These are phyloP conservation scores for Ephemerocybe angulata DNA, from an alignment of 768 basidiomycete species.

Conservation along the genomic window DNA sequence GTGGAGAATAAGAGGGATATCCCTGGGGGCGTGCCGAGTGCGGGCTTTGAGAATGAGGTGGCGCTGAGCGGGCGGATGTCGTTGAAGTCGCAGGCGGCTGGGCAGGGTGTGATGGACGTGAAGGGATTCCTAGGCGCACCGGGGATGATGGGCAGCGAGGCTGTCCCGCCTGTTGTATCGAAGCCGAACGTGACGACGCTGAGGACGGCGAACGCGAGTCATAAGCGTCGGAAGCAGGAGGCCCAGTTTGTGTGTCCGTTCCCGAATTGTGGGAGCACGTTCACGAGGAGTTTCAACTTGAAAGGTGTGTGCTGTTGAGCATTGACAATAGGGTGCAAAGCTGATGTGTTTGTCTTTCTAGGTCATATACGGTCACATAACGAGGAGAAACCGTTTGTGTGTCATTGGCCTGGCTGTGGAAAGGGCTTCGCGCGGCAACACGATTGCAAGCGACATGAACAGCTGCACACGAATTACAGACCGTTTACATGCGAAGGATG, in stretches of 20 bases:
- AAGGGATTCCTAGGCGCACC: slow-evolving; percentile 6
- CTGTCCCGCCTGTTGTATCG: slow-evolving; percentile 28
- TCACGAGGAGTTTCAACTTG: slow-evolving; percentile 90
- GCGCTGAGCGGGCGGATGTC: slow-evolving; percentile 22
- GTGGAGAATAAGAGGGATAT: slow-evolving; percentile 3
- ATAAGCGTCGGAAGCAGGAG: slow-evolving; percentile 81
- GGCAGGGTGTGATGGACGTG: not conserved
- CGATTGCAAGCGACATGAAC: slow-evolving; percentile 95
- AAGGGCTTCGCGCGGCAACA: slow-evolving; percentile 94
- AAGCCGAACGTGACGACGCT: slow-evolving; percentile 90
- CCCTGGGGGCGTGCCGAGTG: slow-evolving; percentile 21
- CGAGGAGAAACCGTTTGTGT: slow-evolving; percentile 92
- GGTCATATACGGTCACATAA: slow-evolving; percentile 94
- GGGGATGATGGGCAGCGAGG: slow-evolving; percentile 1
- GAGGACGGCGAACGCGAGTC: slow-evolving; percentile 83
- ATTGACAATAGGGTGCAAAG: not conserved
- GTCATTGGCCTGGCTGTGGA: slow-evolving; percentile 91
- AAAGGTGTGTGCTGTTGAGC: slow-evolving; percentile 54
- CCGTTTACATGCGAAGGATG: slow-evolving; percentile 94
- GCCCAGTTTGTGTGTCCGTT: slow-evolving; percentile 84
- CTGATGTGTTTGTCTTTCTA: slow-evolving; percentile 22
- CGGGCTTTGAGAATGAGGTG: slow-evolving; percentile 27
- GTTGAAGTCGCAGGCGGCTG: not conserved
- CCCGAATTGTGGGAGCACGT: slow-evolving; percentile 80
- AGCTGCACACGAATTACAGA: slow-evolving; percentile 87